Evolutionary conservation across 129 eudicot species (phyloP), one percentile per base, ranked within the genome.

Genomic region (Ambrosia trifida): DNA sequence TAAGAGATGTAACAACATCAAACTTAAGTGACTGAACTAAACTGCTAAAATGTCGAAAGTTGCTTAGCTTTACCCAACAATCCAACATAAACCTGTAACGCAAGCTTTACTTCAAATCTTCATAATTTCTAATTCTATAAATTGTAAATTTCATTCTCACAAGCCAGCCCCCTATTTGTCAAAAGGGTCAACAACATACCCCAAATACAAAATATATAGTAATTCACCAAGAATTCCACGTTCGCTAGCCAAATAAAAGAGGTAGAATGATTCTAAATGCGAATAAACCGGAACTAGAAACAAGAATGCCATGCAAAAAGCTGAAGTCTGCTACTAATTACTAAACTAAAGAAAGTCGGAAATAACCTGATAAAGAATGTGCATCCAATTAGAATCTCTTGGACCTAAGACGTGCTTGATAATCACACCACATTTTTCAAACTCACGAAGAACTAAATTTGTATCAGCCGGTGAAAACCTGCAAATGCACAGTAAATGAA

Each of bases 331-430:
- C 67, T 9, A 19, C 31, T n/a, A n/a, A n/a, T n/a, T n/a, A n/a
- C n/a, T n/a, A n/a, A n/a, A n/a, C n/a, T n/a, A 56, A 59, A 59
- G 30, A 61, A 81, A 46, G 64, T 51, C n/a, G 47, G 59, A 74
- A 28, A 19, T 68, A 32, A 95, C 99, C 99, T 90, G 96, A 80
- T 87, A 95, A 19, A 95, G 89, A 82, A 95, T 86, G 82, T 95
- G 93, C 94, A 95, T 86, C 99, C 99, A 95, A 47, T 95, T 95
- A 72, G 97, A 96, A 70, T 88, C 88, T 69, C 99, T 81, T 64
- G 99, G 99, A 24, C 97, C 99, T 12, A 89, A 96, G 57, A 95
- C 87, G 59, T 95, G 99, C 33, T 90, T 90, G 33, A 95, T 76
- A 75, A 95, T 83, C 18, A 90, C 79, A 20, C 99, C 99, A 66